These are phyloP conservation scores for Candida schatavii DNA, from an alignment of 805 yeast genomes.

Conservation along the genomic window DNA sequence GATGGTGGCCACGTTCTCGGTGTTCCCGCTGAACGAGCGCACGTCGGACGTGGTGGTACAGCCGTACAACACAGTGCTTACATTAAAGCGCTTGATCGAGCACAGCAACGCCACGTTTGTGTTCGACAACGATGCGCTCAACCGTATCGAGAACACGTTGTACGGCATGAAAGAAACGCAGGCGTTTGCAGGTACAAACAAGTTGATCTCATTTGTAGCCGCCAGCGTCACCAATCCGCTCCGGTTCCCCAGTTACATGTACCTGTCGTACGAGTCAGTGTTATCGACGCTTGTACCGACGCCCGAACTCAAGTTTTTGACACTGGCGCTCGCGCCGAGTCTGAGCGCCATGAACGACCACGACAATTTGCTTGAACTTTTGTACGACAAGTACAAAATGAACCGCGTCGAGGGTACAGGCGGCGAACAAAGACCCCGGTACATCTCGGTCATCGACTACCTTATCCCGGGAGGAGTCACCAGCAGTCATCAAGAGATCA, in stretches of 20 bases:
- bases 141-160: constrained; percentile 60
- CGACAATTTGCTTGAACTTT: constrained; percentile 78
- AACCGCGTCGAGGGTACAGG: constrained; percentile 45
- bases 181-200: constrained; percentile 80
- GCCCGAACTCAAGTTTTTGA: constrained; percentile 59
- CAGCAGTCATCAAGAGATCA: constrained; percentile 47
- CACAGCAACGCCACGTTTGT: constrained; percentile 86
- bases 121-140: constrained; percentile 84
- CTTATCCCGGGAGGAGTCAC: constrained; percentile 46
- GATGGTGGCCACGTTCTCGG: constrained; percentile 77
- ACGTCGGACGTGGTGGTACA: constrained; percentile 97
- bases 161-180: constrained; percentile 31
- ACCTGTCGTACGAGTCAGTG: constrained; percentile 79
- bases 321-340: constrained; percentile 43
- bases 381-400: constrained; percentile 77
- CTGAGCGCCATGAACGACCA: constrained; percentile 73
- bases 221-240: constrained; percentile 83
- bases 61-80: constrained; percentile 86
- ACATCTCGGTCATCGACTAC: constrained; percentile 69
- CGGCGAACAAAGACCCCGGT: constrained; percentile 35
- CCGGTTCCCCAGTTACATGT: constrained; percentile 89
- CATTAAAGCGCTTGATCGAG: constrained; percentile 78
- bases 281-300: constrained; percentile 81
- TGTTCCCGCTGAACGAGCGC: constrained; percentile 74
- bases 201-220: constrained; percentile 79